Conservation (phyloP, 2,329 filamentous ascomycete genomes). For the Pyrenophora tritici-repentis region DNA sequence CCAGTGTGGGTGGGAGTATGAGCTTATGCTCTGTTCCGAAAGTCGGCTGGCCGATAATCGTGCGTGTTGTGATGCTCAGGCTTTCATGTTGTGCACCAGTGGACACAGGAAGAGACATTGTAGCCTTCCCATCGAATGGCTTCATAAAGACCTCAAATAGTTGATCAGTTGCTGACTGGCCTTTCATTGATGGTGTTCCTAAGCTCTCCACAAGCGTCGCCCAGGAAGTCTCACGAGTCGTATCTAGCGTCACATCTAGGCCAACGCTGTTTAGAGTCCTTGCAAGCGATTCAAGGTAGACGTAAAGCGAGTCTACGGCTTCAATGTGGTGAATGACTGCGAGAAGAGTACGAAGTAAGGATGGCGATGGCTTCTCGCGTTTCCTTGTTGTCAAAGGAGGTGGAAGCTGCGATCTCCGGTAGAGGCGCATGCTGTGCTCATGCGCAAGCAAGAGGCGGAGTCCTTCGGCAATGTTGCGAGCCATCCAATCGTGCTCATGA, state of each 20-base stretch:
- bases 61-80: slow-evolving; percentile 37
- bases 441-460: slow-evolving; percentile 79
- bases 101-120: slow-evolving; percentile 33
- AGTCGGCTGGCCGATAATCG: slow-evolving; percentile 39
- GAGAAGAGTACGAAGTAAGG: slow-evolving; percentile 64
- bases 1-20: slow-evolving; percentile 36
- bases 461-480: slow-evolving; percentile 68
- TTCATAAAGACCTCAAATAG: slow-evolving; percentile 37
- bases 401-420: slow-evolving; percentile 69
- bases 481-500: slow-evolving; percentile 53
- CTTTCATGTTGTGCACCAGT: slow-evolving; percentile 25
- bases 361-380: slow-evolving; percentile 56
- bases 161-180: slow-evolving; percentile 40
- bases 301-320: slow-evolving; percentile 44
- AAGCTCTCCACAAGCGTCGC: slow-evolving; percentile 35
- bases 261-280: slow-evolving; percentile 36
- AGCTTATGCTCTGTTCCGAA: slow-evolving; percentile 45
- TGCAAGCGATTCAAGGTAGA: slow-evolving; percentile 34
- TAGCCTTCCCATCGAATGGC: slow-evolving; percentile 37
- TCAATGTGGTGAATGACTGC: slow-evolving; percentile 58
- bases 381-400: slow-evolving; percentile 59
- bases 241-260: slow-evolving; percentile 31
- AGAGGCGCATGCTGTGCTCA: slow-evolving; percentile 76
- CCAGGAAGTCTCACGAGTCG: slow-evolving; percentile 36
- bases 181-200: slow-evolving; percentile 29